These are phyloP conservation scores for Nigrospora sphaerica DNA, from an alignment of 2,329 filamentous ascomycete genomes.

Conservation along the genomic window DNA sequence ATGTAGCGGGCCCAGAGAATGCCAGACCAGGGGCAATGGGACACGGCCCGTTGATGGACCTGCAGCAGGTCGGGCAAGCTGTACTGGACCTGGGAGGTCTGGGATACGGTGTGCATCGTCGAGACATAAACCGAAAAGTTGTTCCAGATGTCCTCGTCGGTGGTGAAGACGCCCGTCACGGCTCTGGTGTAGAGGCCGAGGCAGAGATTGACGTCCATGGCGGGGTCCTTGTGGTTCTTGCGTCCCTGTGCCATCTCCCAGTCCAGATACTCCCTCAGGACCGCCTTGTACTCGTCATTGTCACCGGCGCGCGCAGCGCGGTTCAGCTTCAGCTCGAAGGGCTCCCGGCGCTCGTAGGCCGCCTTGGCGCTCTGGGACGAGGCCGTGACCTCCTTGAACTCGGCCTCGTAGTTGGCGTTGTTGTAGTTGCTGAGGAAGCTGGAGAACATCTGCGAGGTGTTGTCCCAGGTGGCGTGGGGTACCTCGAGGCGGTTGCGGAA, in stretches of 20 bases:
- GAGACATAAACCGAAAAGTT: constrained; percentile 73
- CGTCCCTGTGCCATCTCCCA: constrained; percentile 69
- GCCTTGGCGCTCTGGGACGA: constrained; percentile 57
- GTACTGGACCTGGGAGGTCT: constrained; percentile 19
- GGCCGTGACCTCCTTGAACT: constrained; percentile 62
- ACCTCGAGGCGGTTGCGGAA: constrained; percentile 63
- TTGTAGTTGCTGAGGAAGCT: constrained; percentile 68
- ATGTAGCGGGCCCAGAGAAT: constrained; percentile 87
- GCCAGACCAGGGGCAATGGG: constrained; percentile 91
- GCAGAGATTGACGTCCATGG: constrained; percentile 43
- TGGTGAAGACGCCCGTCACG: constrained; percentile 60
- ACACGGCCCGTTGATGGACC: constrained; percentile 72
- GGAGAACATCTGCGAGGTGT: constrained; percentile 69
- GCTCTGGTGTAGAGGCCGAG: constrained; percentile 73
- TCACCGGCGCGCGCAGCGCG: constrained; percentile 51
- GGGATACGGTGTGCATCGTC: constrained; percentile 37
- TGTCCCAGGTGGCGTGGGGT: constrained; percentile 70
- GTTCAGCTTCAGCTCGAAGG: constrained; percentile 60
- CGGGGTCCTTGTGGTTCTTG: constrained; percentile 41
- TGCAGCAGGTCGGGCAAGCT: constrained; percentile 50
- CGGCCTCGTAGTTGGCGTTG: constrained; percentile 61
- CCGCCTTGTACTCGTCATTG: constrained; percentile 41
- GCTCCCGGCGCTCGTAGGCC: constrained; percentile 56
- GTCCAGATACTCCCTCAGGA: constrained; percentile 65
- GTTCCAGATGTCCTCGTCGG: constrained; percentile 71